phyloP scores from a whole-genome alignment of 148 eudicot species.

The Rhododendron vialii region DNA sequence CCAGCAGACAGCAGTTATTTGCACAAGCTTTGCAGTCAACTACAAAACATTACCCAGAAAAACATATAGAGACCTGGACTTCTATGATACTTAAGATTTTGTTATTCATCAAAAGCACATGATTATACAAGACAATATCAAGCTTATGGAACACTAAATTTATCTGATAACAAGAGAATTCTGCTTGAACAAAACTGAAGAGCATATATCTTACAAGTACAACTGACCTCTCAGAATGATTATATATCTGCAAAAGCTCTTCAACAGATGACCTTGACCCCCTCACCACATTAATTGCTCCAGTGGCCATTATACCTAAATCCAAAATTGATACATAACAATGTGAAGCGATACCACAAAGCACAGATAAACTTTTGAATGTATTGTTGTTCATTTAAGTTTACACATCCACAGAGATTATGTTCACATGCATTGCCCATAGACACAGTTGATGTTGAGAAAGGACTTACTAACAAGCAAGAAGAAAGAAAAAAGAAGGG shows the following conservation, averaged over 20 bases:
- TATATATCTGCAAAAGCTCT: constrained; percentile 88
- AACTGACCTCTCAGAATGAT: constrained; percentile 89
- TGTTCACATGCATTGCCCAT: background rate
- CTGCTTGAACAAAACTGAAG: constrained; percentile 1
- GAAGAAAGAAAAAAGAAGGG: background rate
- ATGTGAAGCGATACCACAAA: background rate
- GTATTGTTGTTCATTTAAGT: background rate
- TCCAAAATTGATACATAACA: constrained; percentile 8
- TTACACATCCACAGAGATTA: background rate
- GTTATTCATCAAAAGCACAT: background rate
- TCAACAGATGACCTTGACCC: constrained; percentile 90
- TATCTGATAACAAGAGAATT: background rate
- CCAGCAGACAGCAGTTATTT: background rate
- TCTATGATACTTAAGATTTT: background rate
- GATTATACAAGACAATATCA: background rate
- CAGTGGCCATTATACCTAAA: constrained; percentile 91
- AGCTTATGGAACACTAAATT: background rate
- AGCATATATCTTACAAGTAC: constrained; percentile 2
- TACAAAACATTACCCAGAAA: background rate
- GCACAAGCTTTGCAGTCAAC: background rate
- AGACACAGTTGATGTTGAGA: background rate
- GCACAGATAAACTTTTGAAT: background rate
- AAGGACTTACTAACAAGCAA: background rate
- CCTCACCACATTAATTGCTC: constrained; percentile 94
- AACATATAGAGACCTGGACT: background rate